Base-by-base conservation (phyloP, 1,284 basidiomycete species). In the Rhodotorula sp. region DNA sequence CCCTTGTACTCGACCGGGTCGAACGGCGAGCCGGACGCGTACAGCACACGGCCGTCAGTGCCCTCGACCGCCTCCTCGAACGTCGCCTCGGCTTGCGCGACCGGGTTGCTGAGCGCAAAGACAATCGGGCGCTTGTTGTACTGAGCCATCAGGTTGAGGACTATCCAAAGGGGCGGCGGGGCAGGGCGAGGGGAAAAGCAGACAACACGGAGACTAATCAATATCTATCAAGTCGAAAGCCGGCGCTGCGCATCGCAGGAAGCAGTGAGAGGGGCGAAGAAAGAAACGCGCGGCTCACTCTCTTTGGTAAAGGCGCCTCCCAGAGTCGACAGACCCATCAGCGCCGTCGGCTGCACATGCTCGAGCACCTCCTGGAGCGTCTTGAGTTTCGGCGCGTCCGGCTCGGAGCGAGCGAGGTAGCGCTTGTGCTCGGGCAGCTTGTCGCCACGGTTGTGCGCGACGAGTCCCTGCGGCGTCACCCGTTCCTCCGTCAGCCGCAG, bases 101-200 rank as follows among this genome's bases (percentile, higher is more conserved):
- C 69, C n/a, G 95, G 95, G 84, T 97, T 98, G 49, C 91, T 93
- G n/a, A 97, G 88, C 62, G 95, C 92, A 86, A 97, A 97, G 81
- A 97, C 89, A 84, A 97, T 95, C 39, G 95, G 94, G 31, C 89
- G 87, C 29, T 87, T 84, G 83, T 96, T 97, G 77, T 91, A 85
- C 62, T 87, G 85, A n/a, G 90, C 88, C 93, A 98, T 95, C 18
- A 87, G 84, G 77, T 87, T 85, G 72, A 97, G 87, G 66, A 93
- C 62, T 63, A 12, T 26, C 18, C 21, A 16, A n/a, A n/a, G 12
- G 18, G 34, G 15, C 31, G 49, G 7, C 18, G 34, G 34, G 34
- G 34, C 4, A 34, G 5, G 34, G 34, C 34, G 34, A 34, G 34
- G 34, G 34, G n/a, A 34, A 5, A 34, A 34, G 8, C 39, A 43